phyloP scores from a whole-genome alignment of 768 basidiomycete species.

The Rhodotorula paludigena region DNA sequence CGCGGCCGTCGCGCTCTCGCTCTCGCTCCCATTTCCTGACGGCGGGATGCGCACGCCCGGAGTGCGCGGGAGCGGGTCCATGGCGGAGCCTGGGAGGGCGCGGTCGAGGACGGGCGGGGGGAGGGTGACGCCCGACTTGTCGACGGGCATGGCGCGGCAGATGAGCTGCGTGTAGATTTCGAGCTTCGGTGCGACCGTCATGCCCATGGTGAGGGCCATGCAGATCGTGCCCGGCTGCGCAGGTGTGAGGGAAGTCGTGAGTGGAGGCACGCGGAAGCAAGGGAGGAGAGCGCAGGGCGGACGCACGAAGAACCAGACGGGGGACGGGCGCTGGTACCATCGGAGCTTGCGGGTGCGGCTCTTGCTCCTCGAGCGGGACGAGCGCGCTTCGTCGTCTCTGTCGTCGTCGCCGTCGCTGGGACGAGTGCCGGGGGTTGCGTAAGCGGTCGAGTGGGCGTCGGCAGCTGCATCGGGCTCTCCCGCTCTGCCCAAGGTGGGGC shows the following conservation, averaged over 20 bases:
- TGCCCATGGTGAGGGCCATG: constrained; percentile 31
- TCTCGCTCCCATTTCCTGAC: background rate
- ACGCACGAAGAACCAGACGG: constrained; percentile 29
- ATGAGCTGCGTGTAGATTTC: constrained; percentile 22
- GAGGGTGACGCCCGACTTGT: background rate
- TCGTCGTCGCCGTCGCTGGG: background rate
- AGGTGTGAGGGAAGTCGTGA: background rate
- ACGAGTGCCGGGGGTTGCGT: too few species aligned
- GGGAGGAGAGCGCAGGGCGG: background rate
- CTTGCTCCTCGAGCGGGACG: constrained; percentile 5
- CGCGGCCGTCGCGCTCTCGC: background rate
- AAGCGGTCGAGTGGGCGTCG: too few species aligned
- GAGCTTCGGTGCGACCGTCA: constrained; percentile 18
- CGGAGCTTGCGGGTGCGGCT: background rate
- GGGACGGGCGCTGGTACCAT: constrained; percentile 21
- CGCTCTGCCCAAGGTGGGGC: too few species aligned
- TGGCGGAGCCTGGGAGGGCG: background rate
- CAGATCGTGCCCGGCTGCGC: constrained; percentile 8
- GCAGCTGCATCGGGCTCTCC: too few species aligned
- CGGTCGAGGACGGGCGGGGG: constrained; percentile 3
- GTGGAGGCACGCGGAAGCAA: background rate
- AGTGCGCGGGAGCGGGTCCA: background rate
- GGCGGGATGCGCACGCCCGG: background rate
- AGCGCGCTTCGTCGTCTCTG: background rate
- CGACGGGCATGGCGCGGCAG: constrained; percentile 14